A percentile compares a stretch with the other conserved stretches of the same genome.
Conservation (phyloP, 495 filamentous ascomycete species). For the Melanomma pulvis-pyrius region DNA sequence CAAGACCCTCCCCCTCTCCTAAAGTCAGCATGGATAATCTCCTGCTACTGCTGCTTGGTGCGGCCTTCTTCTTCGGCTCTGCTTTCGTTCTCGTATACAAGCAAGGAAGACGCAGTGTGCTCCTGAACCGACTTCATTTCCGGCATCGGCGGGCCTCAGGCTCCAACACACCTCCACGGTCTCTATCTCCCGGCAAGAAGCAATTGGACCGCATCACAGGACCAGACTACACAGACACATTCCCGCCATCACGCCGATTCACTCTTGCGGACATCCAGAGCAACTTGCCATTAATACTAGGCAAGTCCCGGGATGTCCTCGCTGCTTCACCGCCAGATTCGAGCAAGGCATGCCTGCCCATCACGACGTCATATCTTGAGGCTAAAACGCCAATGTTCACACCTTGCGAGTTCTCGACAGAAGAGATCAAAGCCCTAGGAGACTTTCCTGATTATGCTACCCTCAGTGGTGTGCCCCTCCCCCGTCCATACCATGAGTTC, state of each 20-base stretch:
- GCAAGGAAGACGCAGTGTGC: conserved; percentile 31
- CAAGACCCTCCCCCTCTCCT: not conserved
- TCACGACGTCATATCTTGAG: conserved; percentile 32
- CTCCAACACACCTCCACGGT: conserved; percentile 60
- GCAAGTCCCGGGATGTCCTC: conserved; percentile 31
- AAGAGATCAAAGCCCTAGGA: conserved; percentile 73
- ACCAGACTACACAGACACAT: conserved; percentile 51
- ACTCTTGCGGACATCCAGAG: conserved; percentile 47
- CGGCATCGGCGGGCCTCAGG: conserved; percentile 32
- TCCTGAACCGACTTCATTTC: conserved; percentile 40
- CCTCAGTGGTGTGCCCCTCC: conserved; percentile 78
- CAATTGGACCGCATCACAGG: conserved; percentile 25
- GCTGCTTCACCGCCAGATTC: conserved; percentile 35
- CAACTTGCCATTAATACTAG: conserved; percentile 32
- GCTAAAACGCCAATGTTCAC: conserved; percentile 51
- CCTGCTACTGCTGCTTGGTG: conserved; percentile 33
- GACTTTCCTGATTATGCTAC: conserved; percentile 82
- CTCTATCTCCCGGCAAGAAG: conserved; percentile 53
- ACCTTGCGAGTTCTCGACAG: conserved; percentile 63
- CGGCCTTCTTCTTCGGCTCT: conserved; percentile 24
- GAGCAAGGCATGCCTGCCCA: conserved; percentile 33
- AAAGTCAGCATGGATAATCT: conserved; percentile 1
- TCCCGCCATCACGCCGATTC: conserved; percentile 61
- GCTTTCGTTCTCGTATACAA: conserved; percentile 22
- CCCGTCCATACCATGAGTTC: conserved; percentile 65